These are phyloP conservation scores for Arabidopsis lyrata DNA, from an alignment of 441 rosid genomes.

Conservation along the genomic window DNA sequence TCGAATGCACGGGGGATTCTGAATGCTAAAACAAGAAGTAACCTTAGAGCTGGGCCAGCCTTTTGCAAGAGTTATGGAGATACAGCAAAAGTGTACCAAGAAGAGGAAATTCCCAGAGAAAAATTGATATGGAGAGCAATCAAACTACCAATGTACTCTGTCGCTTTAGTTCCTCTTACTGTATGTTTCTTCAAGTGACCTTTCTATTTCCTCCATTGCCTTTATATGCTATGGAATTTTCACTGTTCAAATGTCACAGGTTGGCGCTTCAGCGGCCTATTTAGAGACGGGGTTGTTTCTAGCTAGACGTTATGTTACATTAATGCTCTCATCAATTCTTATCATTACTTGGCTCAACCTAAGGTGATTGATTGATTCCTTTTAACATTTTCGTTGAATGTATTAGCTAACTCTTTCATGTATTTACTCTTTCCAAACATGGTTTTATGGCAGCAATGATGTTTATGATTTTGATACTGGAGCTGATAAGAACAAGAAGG, in stretches of 20 bases:
- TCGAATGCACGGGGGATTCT: background rate
- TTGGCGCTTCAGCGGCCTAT: constrained; percentile 81
- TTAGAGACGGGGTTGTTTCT: constrained; percentile 68
- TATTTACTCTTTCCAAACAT: constrained; percentile 27
- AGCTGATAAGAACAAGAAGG: constrained; percentile 90
- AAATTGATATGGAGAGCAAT: constrained; percentile 89
- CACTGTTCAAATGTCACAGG: constrained; percentile 48
- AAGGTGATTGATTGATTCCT: constrained; percentile 53
- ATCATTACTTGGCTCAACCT: constrained; percentile 87
- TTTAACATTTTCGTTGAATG: background rate
- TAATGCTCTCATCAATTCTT: constrained; percentile 80
- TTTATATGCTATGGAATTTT: background rate
- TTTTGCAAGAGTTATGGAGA: constrained; percentile 33
- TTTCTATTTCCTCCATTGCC: background rate
- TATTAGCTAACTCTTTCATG: background rate
- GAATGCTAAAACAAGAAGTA: constrained; percentile 16
- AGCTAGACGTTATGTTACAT: constrained; percentile 55
- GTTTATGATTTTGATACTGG: constrained; percentile 95
- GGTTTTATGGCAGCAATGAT: constrained; percentile 76
- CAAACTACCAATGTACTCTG: constrained; percentile 85
- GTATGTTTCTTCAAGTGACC: constrained; percentile 50
- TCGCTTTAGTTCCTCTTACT: constrained; percentile 89
- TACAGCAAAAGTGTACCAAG: constrained; percentile 21
- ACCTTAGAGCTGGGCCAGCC: constrained; percentile 12
- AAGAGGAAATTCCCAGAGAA: constrained; percentile 56